Evolutionary conservation across 345 rosid species (phyloP), one percentile per base, ranked within the genome.

Genomic region (Citropsis articulata): DNA sequence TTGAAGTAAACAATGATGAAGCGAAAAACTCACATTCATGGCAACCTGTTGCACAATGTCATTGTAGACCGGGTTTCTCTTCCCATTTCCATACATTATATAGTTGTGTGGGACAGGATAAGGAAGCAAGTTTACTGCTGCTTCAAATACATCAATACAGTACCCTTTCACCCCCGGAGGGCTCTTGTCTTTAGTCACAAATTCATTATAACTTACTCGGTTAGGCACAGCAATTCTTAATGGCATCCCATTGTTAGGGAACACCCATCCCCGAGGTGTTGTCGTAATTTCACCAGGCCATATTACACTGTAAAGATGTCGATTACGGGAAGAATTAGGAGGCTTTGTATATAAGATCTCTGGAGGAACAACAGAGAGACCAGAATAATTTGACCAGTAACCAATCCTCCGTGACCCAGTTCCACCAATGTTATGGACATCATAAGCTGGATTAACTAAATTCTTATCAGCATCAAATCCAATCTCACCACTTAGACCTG

Each of bases 101-200:
- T 89, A 95, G 9, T 69, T 87, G 78, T 16, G 93, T 18, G 93
- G 97, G 67, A 93, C 98, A 12, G 97, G 88, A 88, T 96, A 93
- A 9, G 95, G 91, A 72, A 96, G 91, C 90, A 96, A 88, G 71
- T 78, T 85, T 68, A 96, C 62, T 7, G 98, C 99, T 48, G 95
- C 92, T 85, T 96, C 99, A 79, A 96, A 96, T 65, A 96, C 88
- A 81, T 96, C 99, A 18, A 96, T 91, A 77, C 97, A 90, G 79
- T 79, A 93, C 81, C 99, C 99, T 84, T 72, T 86, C 79, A 89
- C 95, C 66, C 99, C 94, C 4, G 82, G 96, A 2, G 97, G 90
- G 65, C 80, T 78, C 12, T 76, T 84, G 71, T 93, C 99, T 82
- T 82, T 88, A 7, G 84, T 71, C 66, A 79, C 90, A 82, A 86